Evolutionary conservation across 2,329 filamentous ascomycete species (phyloP).

Genomic region (Penicillium griseofulvum): DNA sequence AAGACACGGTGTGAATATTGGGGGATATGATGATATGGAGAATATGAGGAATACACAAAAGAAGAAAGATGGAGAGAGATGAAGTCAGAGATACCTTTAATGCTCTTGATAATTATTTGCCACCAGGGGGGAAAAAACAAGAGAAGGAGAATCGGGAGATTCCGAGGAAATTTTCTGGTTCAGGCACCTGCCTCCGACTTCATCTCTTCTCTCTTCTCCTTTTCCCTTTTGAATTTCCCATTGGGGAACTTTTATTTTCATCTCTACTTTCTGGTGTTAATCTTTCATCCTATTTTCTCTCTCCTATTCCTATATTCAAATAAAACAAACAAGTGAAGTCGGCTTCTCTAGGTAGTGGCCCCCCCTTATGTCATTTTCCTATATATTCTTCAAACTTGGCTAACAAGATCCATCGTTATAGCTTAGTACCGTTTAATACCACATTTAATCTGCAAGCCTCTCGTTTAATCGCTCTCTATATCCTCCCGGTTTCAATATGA

Average conservation of each 20-base stretch:
- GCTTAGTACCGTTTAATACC: too few species aligned
- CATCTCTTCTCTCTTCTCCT: slow-evolving; percentile 7
- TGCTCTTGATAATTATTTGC: neutral
- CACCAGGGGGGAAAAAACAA: neutral
- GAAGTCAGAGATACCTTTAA: neutral
- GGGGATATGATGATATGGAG: neutral
- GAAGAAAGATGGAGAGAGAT: neutral
- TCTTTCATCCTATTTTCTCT: neutral
- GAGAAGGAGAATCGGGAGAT: neutral
- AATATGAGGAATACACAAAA: neutral
- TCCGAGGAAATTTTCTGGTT: slow-evolving; percentile 23
- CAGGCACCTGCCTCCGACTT: slow-evolving; percentile 18
- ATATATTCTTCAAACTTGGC: neutral
- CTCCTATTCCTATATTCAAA: neutral
- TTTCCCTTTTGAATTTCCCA: neutral
- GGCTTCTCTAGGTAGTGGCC: neutral
- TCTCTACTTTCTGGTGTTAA: neutral
- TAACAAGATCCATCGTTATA: neutral
- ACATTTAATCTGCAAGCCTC: neutral
- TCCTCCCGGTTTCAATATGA: slow-evolving; percentile 12
- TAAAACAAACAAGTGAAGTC: neutral
- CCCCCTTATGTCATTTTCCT: neutral
- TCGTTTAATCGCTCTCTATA: neutral
- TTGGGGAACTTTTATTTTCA: neutral
- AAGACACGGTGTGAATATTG: slow-evolving; percentile 1